Conservation (phyloP, 352 stramenopile species). For the Pythium phragmitis region DNA sequence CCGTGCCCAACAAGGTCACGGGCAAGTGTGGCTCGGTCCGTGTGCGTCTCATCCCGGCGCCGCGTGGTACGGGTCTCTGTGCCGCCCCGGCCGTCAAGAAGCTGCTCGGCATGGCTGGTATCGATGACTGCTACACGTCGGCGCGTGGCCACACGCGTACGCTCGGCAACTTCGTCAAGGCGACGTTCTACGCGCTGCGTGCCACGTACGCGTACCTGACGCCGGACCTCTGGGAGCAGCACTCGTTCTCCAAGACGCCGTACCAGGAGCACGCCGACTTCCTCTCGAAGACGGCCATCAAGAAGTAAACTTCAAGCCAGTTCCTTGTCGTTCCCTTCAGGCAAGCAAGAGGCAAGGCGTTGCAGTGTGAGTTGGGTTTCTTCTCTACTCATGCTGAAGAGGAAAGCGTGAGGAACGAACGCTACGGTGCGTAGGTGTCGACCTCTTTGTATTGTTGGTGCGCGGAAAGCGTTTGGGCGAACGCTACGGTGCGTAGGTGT, state of each 20-base stretch:
- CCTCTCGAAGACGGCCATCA: constrained; percentile 95
- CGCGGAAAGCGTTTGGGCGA: constrained; percentile 76
- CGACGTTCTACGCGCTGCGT: constrained; percentile 97
- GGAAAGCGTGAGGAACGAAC: constrained; percentile 84
- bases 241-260: constrained; percentile 88
- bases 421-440: constrained; percentile 90
- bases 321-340: constrained; percentile 24
- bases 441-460: constrained; percentile 65
- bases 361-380: constrained; percentile 1
- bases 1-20: constrained; percentile 98
- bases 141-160: constrained; percentile 98
- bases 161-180: constrained; percentile 99
- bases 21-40: constrained; percentile 99
- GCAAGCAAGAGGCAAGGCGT: constrained; percentile 6
- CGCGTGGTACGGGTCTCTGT: constrained; percentile 99
- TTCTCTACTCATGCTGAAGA: constrained; percentile 28
- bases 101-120: constrained; percentile 98
- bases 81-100: constrained; percentile 98
- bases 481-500: constrained; percentile 92
- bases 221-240: constrained; percentile 99
- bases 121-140: constrained; percentile 98
- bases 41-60: constrained; percentile 98
- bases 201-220: constrained; percentile 99
- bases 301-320: constrained; percentile 66
- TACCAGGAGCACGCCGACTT: constrained; percentile 99